Conservation (phyloP, 306 rosid species). For the Potentilla sterilis region DNA sequence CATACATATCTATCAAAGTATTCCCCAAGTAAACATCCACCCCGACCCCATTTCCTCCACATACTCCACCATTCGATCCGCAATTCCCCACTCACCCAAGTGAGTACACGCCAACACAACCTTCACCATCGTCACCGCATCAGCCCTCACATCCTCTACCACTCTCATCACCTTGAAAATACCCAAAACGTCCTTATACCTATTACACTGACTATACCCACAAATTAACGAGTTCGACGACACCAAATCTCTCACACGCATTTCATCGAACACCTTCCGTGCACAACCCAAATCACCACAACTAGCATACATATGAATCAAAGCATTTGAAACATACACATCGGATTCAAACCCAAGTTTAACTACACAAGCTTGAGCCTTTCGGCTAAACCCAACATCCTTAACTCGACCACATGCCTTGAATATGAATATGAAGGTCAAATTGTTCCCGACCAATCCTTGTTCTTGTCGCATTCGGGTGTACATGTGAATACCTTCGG, state of each 20-base stretch:
- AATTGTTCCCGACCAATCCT: constrained; percentile 47
- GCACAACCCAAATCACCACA: constrained; percentile 50
- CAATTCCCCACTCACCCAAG: constrained; percentile 55
- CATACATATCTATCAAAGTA: constrained; percentile 78
- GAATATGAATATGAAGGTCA: constrained; percentile 57
- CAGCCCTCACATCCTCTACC: constrained; percentile 42
- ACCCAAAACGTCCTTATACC: constrained; percentile 57
- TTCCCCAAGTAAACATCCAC: constrained; percentile 73
- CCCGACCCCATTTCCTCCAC: constrained; percentile 45
- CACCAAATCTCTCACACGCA: constrained; percentile 61
- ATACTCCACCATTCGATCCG: constrained; percentile 54
- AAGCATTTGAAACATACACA: too few relatives aligned
- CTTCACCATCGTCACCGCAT: constrained; percentile 76
- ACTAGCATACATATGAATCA: constrained; percentile 21
- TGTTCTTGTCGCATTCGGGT: constrained; percentile 35
- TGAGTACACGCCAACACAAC: constrained; percentile 56
- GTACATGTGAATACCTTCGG: constrained; percentile 53
- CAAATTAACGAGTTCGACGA: constrained; percentile 90
- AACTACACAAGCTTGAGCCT: too few relatives aligned
- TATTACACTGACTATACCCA: constrained; percentile 53
- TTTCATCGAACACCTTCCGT: constrained; percentile 60
- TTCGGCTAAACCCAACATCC: too few relatives aligned
- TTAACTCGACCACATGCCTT: background rate
- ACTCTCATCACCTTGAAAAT: constrained; percentile 55
- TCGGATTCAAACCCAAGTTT: too few relatives aligned